These are phyloP conservation scores for Lentithecium fluviatile DNA, from an alignment of 495 filamentous ascomycete species.

Conservation along the genomic window DNA sequence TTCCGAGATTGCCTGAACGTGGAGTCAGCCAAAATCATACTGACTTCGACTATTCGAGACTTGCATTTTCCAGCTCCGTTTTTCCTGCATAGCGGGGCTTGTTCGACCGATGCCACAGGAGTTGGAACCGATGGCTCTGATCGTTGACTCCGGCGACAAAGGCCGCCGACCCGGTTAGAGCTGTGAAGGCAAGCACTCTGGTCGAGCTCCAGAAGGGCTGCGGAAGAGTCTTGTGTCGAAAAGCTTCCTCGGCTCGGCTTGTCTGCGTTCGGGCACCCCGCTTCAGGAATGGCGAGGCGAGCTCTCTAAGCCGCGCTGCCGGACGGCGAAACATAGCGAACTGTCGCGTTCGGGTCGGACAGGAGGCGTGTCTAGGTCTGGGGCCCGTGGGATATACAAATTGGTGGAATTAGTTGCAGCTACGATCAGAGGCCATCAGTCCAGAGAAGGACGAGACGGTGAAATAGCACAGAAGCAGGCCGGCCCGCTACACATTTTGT, in stretches of 20 bases:
- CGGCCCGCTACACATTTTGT: slow-evolving; percentile 32
- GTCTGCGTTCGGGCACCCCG: slow-evolving; percentile 31
- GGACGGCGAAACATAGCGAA: slow-evolving; percentile 31
- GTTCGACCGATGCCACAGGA: slow-evolving; percentile 17
- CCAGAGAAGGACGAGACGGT: background rate
- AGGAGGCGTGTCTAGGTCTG: no score
- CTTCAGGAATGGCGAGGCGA: slow-evolving; percentile 30
- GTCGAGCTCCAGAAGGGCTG: slow-evolving; percentile 42
- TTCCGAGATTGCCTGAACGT: slow-evolving; percentile 43
- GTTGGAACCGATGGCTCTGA: slow-evolving; percentile 3
- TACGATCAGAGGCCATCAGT: slow-evolving; percentile 28
- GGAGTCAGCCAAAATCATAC: slow-evolving; percentile 7
- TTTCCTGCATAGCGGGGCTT: slow-evolving; percentile 40
- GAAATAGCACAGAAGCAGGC: slow-evolving; percentile 11
- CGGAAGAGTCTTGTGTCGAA: slow-evolving; percentile 10
- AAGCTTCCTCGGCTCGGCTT: slow-evolving; percentile 20
- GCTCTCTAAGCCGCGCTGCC: slow-evolving; percentile 20
- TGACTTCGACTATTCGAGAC: background rate
- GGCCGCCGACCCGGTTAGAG: slow-evolving; percentile 39
- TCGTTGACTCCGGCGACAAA: slow-evolving; percentile 41
- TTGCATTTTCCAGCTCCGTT: slow-evolving; percentile 41
- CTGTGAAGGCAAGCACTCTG: slow-evolving; percentile 40
- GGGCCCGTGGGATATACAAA: no score
- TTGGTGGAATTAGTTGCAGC: background rate
- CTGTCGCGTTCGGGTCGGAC: slow-evolving; percentile 3